phyloP scores from a whole-genome alignment of 306 rosid genomes.

The Prunus persica region Prunus_persica_NCBIv2 NC_034013.1:15754501-15755000 shows the following conservation, averaged over 20 bases:
- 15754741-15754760: conserved; percentile 94
- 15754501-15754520: neutral
- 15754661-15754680: conserved; percentile 79
- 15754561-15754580: neutral
- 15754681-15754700: conserved; percentile 50
- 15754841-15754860: conserved; percentile 84
- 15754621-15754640: conserved; percentile 94
- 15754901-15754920: conserved; percentile 65
- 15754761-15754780: conserved; percentile 64
- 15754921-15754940: conserved; percentile 50
- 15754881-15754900: conserved; percentile 82
- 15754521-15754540: neutral
- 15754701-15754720: conserved; percentile 84
- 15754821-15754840: conserved; percentile 92
- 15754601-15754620: conserved; percentile 54
- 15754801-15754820: conserved; percentile 94
- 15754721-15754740: conserved; percentile 96
- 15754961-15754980: neutral
- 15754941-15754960: neutral
- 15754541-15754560: neutral
- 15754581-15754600: conserved; percentile 13
- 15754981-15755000: neutral
- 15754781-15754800: conserved; percentile 60
- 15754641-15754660: conserved; percentile 59
- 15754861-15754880: conserved; percentile 77